Conservation (phyloP, 2,329 filamentous ascomycete genomes). For the Drechmeria coniospora region DNA sequence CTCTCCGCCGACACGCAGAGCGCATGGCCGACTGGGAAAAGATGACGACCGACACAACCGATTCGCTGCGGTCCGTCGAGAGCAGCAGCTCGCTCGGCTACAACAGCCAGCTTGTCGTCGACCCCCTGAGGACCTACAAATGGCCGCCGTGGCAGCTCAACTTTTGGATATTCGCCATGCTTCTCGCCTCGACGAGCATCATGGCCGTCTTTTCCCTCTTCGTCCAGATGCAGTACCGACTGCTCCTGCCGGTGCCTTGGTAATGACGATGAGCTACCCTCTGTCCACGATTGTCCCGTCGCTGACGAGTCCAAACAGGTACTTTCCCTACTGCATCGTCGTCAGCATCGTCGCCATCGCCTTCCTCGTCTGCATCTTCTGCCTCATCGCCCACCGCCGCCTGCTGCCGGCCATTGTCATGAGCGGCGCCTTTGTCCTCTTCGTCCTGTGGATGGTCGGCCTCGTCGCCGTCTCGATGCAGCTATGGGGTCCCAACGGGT, state of each 20-base stretch:
- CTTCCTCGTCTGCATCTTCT: conserved; percentile 52
- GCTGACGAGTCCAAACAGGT: too few relatives aligned
- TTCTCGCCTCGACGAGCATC: conserved; percentile 40
- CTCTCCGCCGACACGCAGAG: too few relatives aligned
- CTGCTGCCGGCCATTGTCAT: conserved; percentile 47
- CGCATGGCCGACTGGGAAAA: too few relatives aligned
- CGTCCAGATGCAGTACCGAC: conserved; percentile 39
- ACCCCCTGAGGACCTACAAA: conserved; percentile 43
- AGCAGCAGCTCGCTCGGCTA: conserved; percentile 27
- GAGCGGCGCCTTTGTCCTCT: conserved; percentile 49
- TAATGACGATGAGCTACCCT: conserved; percentile 16
- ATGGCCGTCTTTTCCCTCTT: conserved; percentile 48
- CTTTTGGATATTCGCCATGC: conserved; percentile 52
- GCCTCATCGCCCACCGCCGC: conserved; percentile 43
- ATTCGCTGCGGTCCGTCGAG: too few relatives aligned
- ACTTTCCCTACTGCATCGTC: conserved; percentile 52
- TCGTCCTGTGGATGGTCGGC: conserved; percentile 52
- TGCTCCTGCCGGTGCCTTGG: conserved; percentile 44
- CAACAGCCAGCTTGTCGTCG: conserved; percentile 25
- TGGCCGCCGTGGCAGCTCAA: conserved; percentile 55
- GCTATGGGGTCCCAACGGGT: conserved; percentile 45
- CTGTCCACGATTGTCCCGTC: neutral
- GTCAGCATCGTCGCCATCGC: conserved; percentile 42
- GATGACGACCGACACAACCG: too few relatives aligned
- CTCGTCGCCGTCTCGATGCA: conserved; percentile 46